These are phyloP conservation scores for Choanephora cucurbitarum DNA, from an alignment of 371 early-diverging fungal species.

Conservation along the genomic window DNA sequence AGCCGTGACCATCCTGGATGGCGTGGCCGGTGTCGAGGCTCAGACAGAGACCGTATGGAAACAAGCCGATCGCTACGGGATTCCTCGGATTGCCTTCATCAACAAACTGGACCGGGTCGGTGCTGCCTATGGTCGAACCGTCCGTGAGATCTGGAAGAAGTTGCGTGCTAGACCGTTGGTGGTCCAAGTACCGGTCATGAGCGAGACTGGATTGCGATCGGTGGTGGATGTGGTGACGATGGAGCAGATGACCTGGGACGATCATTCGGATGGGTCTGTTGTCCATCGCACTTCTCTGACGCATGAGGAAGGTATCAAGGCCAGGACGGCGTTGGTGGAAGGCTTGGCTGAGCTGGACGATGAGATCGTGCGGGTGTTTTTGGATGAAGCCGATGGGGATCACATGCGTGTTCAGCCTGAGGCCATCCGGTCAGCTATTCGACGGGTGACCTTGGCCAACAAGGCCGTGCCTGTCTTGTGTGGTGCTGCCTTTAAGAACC, in stretches of 20 bases:
- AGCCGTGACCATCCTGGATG: slow-evolving; percentile 90
- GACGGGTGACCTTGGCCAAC: slow-evolving; percentile 70
- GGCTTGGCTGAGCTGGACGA: slow-evolving; percentile 86
- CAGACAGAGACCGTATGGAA: slow-evolving; percentile 95
- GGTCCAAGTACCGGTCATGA: slow-evolving; percentile 72
- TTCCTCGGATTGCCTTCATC: slow-evolving; percentile 88
- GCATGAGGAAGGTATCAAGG: slow-evolving; percentile 50
- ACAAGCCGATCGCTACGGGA: slow-evolving; percentile 82
- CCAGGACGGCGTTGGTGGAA: slow-evolving; percentile 77
- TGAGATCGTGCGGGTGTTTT: slow-evolving; percentile 77
- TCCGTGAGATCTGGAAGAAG: slow-evolving; percentile 64
- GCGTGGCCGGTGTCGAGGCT: slow-evolving; percentile 95
- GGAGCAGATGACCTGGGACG: slow-evolving; percentile 72
- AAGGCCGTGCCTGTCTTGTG: slow-evolving; percentile 85
- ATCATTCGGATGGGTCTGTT: slow-evolving; percentile 54
- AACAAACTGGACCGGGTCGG: slow-evolving; percentile 95
- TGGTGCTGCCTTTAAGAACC: slow-evolving; percentile 88
- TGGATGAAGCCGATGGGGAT: slow-evolving; percentile 70
- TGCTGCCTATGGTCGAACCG: slow-evolving; percentile 68
- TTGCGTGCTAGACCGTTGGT: slow-evolving; percentile 73
- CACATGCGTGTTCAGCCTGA: slow-evolving; percentile 61
- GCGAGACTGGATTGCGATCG: slow-evolving; percentile 53
- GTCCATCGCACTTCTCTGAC: slow-evolving; percentile 33
- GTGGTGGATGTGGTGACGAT: slow-evolving; percentile 82
- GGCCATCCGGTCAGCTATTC: slow-evolving; percentile 68